Percentiles rank a stretch among this genome's conserved stretches.
These are phyloP conservation scores for Tillandsia leiboldiana DNA, from an alignment of 176 grass and related monocot species.

Conservation along the genomic window DNA sequence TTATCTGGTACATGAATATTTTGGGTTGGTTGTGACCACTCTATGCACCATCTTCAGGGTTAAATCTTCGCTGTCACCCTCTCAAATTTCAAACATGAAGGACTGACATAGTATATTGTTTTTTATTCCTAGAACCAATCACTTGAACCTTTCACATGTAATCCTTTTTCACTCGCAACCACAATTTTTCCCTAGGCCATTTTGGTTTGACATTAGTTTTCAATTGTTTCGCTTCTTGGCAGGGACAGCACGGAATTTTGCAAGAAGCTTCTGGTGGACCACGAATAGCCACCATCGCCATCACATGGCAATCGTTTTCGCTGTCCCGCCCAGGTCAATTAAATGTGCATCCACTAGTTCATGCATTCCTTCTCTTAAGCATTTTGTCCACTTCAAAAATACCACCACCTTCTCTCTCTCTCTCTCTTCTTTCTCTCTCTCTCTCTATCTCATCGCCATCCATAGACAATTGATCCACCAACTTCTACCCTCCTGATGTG, in stretches of 20 bases:
- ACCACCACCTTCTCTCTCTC: constrained; percentile 11
- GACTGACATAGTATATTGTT: background rate
- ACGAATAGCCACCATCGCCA: constrained; percentile 5
- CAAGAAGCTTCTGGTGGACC: background rate
- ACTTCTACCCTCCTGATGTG: constrained; percentile 28
- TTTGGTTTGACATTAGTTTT: background rate
- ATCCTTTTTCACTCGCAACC: background rate
- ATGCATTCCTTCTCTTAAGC: background rate
- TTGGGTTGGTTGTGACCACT: background rate
- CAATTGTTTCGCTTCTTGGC: background rate
- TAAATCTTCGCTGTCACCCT: background rate
- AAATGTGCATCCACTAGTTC: background rate
- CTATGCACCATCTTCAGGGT: background rate
- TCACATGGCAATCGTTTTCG: constrained; percentile 2
- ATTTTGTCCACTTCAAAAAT: constrained; percentile 21
- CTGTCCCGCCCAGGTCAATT: background rate
- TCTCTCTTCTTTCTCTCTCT: background rate
- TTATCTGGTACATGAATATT: background rate
- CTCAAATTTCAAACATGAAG: background rate
- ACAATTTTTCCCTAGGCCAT: background rate
- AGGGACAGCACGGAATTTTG: background rate
- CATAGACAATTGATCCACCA: constrained; percentile 24
- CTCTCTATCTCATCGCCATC: constrained; percentile 10
- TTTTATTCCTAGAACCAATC: background rate
- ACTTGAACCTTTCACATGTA: background rate